These are phyloP conservation scores for Aspergillus biplanus DNA, from an alignment of 495 filamentous ascomycete species.

Conservation along the genomic window DNA sequence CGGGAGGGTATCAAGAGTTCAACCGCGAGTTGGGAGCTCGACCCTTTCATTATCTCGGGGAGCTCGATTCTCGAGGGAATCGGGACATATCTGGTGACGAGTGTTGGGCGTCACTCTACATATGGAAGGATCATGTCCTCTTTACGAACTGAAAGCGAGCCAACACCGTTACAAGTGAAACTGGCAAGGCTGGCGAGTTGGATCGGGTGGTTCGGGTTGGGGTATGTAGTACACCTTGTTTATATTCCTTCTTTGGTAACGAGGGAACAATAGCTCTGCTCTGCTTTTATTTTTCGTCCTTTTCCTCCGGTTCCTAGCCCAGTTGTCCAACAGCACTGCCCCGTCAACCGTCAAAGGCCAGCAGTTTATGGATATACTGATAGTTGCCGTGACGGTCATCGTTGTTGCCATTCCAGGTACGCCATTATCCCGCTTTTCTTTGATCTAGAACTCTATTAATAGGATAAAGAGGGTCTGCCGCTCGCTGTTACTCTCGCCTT, in stretches of 20 bases:
- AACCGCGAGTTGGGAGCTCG: conserved; percentile 59
- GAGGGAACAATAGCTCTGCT: conserved; percentile 58
- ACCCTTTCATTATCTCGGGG: conserved; percentile 66
- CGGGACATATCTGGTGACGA: conserved; percentile 67
- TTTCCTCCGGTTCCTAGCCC: conserved; percentile 62
- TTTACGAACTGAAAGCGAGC: conserved; percentile 61
- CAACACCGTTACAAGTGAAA: conserved; percentile 67
- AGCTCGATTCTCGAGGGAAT: conserved; percentile 68
- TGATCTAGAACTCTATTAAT: neutral
- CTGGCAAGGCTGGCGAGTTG: conserved; percentile 64
- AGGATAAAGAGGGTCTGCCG: conserved; percentile 59
- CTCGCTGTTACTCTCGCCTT: conserved; percentile 69
- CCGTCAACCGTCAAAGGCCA: conserved; percentile 60
- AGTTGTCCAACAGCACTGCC: conserved; percentile 50
- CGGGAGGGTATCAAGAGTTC: conserved; percentile 61
- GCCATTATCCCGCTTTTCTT: conserved; percentile 6
- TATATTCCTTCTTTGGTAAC: neutral
- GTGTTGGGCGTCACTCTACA: conserved; percentile 62
- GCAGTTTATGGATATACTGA: conserved; percentile 67
- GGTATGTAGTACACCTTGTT: conserved; percentile 26
- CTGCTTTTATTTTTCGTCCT: conserved; percentile 67
- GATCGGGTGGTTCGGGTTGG: conserved; percentile 60
- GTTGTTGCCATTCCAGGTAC: conserved; percentile 69
- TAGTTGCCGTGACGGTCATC: conserved; percentile 69
- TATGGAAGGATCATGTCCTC: conserved; percentile 68